Conservation (phyloP, 2,329 filamentous ascomycete genomes). For the Colletotrichum simmondsii region DNA sequence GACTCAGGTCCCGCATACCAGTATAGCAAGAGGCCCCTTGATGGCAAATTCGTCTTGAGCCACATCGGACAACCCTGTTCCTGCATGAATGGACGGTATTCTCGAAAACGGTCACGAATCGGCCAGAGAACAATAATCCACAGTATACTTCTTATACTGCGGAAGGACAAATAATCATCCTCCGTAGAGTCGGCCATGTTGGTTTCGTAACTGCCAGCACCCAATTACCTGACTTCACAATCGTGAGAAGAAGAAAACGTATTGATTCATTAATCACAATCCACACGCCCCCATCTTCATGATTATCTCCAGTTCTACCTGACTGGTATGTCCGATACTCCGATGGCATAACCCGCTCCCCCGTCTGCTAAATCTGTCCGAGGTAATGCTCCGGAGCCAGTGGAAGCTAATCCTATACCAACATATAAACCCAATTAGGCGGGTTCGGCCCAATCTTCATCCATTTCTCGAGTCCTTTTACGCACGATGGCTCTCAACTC, state of each 20-base stretch:
- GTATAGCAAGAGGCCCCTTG: background rate
- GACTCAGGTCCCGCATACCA: background rate
- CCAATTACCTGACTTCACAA: background rate
- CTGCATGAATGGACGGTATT: slow-evolving; percentile 1
- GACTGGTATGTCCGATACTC: background rate
- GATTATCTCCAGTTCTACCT: slow-evolving; percentile 7
- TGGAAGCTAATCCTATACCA: slow-evolving; percentile 11
- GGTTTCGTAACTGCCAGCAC: background rate
- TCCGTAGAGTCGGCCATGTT: background rate
- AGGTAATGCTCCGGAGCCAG: slow-evolving; percentile 2
- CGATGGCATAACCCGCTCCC: background rate
- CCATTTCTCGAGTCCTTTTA: background rate
- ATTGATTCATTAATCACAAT: slow-evolving; percentile 5
- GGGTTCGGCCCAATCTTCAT: background rate
- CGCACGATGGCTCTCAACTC: background rate
- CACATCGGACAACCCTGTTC: slow-evolving; percentile 2
- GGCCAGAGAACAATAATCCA: background rate
- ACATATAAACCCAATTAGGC: background rate
- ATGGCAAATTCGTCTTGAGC: background rate
- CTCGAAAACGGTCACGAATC: background rate
- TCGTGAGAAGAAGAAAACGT: background rate
- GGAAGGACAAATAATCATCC: background rate
- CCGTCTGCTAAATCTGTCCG: background rate
- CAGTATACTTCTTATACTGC: background rate
- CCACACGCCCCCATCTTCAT: background rate